These are phyloP conservation scores for Ophiostoma montium DNA, from an alignment of 2,329 filamentous ascomycete genomes.

Conservation along the genomic window DNA sequence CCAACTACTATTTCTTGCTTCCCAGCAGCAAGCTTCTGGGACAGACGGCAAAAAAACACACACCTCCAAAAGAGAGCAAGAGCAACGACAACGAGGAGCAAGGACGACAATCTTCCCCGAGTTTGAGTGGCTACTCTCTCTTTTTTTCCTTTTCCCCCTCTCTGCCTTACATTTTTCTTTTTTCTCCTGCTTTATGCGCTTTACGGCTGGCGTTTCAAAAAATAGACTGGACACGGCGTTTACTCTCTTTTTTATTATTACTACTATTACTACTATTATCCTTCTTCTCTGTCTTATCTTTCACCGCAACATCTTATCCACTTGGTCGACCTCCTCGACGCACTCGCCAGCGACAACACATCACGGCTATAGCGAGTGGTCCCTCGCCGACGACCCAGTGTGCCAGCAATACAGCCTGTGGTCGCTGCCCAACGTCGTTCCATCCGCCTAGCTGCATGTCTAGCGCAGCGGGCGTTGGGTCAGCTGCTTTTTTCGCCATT, in stretches of 20 bases:
- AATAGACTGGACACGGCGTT: constrained; percentile 11
- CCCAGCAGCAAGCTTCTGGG: constrained; percentile 15
- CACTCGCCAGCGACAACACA: constrained; percentile 4
- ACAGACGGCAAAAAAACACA: constrained; percentile 2
- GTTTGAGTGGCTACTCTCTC: neutral
- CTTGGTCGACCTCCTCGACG: neutral
- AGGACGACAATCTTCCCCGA: neutral
- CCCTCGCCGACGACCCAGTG: neutral
- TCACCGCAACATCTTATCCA: constrained; percentile 1
- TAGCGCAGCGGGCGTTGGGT: neutral
- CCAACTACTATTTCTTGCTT: constrained; percentile 12
- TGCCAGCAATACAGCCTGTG: neutral
- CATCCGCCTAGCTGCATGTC: neutral
- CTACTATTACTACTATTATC: neutral
- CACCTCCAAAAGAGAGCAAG: neutral
- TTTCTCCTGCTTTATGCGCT: neutral
- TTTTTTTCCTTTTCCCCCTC: constrained; percentile 3
- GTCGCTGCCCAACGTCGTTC: constrained; percentile 10
- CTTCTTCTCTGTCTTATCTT: neutral
- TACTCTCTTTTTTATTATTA: neutral
- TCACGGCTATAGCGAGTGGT: neutral
- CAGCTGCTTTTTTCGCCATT: neutral
- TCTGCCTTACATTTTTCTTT: neutral
- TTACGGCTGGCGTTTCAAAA: constrained; percentile 7
- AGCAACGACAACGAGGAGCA: neutral